These are phyloP conservation scores for Fusarium staphyleae DNA, from an alignment of 2,329 filamentous ascomycete genomes.

Conservation along the genomic window DNA sequence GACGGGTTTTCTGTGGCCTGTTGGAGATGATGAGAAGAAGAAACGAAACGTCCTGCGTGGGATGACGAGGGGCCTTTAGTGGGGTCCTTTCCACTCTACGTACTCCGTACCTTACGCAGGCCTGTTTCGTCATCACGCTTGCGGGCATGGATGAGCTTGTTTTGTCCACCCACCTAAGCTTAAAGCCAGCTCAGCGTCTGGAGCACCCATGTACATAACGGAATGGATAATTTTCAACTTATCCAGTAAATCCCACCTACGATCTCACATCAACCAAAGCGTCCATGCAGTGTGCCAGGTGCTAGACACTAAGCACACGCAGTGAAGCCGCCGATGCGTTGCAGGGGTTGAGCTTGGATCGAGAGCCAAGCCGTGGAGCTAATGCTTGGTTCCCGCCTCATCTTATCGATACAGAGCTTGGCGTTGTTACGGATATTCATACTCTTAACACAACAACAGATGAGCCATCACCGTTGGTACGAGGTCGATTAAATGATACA, in stretches of 20 bases:
- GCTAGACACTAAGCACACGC: background rate
- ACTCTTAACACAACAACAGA: background rate
- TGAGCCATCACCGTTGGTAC: background rate
- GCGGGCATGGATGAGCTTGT: conserved; percentile 33
- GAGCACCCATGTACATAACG: no score
- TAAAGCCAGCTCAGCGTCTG: conserved; percentile 5
- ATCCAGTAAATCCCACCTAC: no score
- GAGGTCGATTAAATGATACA: background rate
- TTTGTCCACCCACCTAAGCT: conserved; percentile 23
- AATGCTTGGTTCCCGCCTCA: conserved; percentile 7
- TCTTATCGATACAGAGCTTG: conserved; percentile 9
- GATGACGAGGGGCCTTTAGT: conserved; percentile 35
- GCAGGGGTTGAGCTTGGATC: conserved; percentile 26
- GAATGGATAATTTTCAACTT: no score
- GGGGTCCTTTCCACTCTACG: conserved; percentile 18
- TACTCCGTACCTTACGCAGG: conserved; percentile 23
- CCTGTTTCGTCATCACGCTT: conserved; percentile 34
- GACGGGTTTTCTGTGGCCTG: conserved; percentile 19
- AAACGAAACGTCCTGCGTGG: conserved; percentile 28
- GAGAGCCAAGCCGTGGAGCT: conserved; percentile 22
- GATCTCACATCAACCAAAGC: background rate
- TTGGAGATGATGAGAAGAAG: conserved; percentile 22
- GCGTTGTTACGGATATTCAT: background rate
- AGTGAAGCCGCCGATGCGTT: conserved; percentile 20
- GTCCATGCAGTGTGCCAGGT: background rate